A percentile compares a stretch with the other conserved stretches of the same genome.
These are phyloP conservation scores for Epichloe gansuensis DNA, from an alignment of 2,329 filamentous ascomycete species.

Conservation along the genomic window DNA sequence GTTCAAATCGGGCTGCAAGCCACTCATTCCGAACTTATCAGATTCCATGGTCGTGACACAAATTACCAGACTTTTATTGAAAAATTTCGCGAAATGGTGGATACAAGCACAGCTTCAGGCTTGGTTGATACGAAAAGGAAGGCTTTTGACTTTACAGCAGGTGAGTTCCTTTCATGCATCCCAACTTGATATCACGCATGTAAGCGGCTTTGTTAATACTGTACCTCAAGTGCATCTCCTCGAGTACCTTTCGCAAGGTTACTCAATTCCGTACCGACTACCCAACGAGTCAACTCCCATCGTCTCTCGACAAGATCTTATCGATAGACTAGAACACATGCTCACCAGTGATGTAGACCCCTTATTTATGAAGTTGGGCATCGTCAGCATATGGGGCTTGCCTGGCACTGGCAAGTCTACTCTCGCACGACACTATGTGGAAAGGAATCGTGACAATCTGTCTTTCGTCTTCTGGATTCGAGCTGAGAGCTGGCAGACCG, in stretches of 20 bases:
- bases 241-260: slow-evolving; percentile 10
- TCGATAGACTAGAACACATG: slow-evolving; percentile 10
- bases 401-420: slow-evolving; percentile 14
- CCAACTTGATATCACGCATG: not conserved
- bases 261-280: slow-evolving; percentile 10
- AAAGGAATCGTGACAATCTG: slow-evolving; percentile 10
- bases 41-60: slow-evolving; percentile 14
- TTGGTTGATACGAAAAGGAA: slow-evolving; percentile 12
- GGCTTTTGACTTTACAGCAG: slow-evolving; percentile 9
- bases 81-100: slow-evolving; percentile 14
- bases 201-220: not conserved
- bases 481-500: slow-evolving; percentile 16
- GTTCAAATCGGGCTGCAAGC: slow-evolving; percentile 12
- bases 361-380: slow-evolving; percentile 9
- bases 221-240: slow-evolving; percentile 7
- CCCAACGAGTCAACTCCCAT: slow-evolving; percentile 7
- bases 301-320: slow-evolving; percentile 10
- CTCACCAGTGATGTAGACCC: slow-evolving; percentile 6
- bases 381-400: slow-evolving; percentile 13
- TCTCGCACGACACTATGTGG: slow-evolving; percentile 14
- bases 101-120: slow-evolving; percentile 5
- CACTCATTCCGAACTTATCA: slow-evolving; percentile 13
- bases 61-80: slow-evolving; percentile 14
- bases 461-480: slow-evolving; percentile 17
- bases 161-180: slow-evolving; percentile 3